Base-by-base conservation (phyloP, 176 grass and related monocot genomes). In the Oryza rufipogon region DNA sequence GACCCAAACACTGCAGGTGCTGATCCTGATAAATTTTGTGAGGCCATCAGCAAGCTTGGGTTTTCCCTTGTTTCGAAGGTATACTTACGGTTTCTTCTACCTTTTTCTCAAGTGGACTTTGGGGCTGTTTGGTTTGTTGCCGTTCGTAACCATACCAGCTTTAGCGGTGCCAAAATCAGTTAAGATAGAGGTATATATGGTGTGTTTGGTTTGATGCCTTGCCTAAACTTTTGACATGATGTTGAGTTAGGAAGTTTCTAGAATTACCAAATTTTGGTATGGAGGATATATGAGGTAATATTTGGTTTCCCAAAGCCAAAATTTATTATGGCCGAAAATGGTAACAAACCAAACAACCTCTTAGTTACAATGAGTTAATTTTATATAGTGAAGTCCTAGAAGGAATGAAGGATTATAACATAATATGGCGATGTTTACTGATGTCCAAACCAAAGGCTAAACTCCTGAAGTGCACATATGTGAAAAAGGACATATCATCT, bases 1-100 rank as follows among this genome's bases (percentile, higher is more conserved):
- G 91, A 98, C 76, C 87, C 96, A 56, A 92, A 93, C 68, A 98
- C 87, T 16, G 93, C 91, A 64, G 96, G 93, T 70, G 96, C 96
- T 75, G 87, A 95, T 80, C 91, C 96, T 54, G 91, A 94, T 70
- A 89, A 91, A 85, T 98, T 98, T 83, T 88, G 76, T 46, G 80
- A 92, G 83, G 87, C 93, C 87, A 86, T 98, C 73, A 76, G 76
- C 51, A 76, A 94, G 76, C 96, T 98, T 84, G 96, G 96, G 10
- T 96, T 94, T 83, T 89, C 91, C 68, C 77, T 96, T 80, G 71
- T 75, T 78, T 92, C 91, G 54, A 93, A 94, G 93, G 96, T 98
- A 83, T 85, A 61, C 23, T 51, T 91, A 25, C 8, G 46, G 74
- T 78, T 78, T 85, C 88, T 4, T 69, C 34, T 70, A 16, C 9